A percentile compares a stretch with the other conserved stretches of the same genome.
Conservation (phyloP, 495 filamentous ascomycete genomes). For the Copromyces sp. region DNA sequence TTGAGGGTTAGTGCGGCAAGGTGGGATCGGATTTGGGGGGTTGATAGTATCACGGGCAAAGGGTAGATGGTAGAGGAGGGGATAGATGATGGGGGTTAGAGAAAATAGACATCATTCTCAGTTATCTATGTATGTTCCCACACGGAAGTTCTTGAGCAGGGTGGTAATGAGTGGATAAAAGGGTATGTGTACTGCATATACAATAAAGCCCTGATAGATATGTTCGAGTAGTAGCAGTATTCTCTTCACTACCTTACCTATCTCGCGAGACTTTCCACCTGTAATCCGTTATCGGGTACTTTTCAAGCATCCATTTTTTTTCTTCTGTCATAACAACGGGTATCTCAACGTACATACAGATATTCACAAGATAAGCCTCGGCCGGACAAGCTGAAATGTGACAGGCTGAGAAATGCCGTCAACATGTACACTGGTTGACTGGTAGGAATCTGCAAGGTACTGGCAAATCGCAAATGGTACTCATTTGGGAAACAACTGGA, state of each 20-base stretch:
- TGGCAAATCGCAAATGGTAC: neutral
- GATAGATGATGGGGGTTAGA: too few species aligned
- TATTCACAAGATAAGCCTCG: too few species aligned
- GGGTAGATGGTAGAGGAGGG: neutral
- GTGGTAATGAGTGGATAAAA: neutral
- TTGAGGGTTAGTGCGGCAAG: constrained; percentile 39
- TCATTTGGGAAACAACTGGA: neutral
- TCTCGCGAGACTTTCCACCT: neutral
- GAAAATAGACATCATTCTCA: neutral
- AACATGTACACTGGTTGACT: neutral
- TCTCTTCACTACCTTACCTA: neutral
- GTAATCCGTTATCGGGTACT: neutral
- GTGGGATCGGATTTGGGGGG: constrained; percentile 56
- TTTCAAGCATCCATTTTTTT: neutral
- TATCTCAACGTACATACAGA: neutral
- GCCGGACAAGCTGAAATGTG: neutral
- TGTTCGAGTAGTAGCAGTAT: neutral
- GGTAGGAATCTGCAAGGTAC: neutral
- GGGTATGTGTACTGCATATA: neutral
- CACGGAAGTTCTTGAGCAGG: too few species aligned
- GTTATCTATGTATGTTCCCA: too few species aligned
- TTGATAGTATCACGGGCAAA: too few species aligned
- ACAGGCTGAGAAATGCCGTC: neutral
- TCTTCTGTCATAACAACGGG: neutral
- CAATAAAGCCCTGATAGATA: neutral